A percentile compares a stretch with the other conserved stretches of the same genome.
Conservation (phyloP, 331 rosid genomes). For the Rhamnella rubrinervis region DNA sequence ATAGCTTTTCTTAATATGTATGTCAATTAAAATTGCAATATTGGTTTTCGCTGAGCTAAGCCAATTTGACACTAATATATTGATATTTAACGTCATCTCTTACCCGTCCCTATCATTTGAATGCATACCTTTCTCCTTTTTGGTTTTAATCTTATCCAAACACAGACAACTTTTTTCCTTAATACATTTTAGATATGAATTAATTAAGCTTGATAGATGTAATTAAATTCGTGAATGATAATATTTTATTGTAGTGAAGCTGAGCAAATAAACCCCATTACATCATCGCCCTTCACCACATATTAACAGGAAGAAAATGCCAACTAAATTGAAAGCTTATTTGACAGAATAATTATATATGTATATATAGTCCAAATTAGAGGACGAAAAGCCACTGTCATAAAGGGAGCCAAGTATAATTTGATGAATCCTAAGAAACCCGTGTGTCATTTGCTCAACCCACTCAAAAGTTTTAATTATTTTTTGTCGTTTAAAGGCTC, state of each 20-base stretch:
- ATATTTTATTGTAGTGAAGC: no score
- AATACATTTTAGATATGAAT: no score
- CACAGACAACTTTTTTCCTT: slow-evolving; percentile 2
- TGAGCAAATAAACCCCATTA: no score
- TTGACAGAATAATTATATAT: no score
- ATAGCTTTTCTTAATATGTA: slow-evolving; percentile 8
- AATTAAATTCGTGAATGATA: no score
- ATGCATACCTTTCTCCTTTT: neutral
- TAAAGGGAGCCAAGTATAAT: neutral
- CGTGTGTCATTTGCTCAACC: slow-evolving; percentile 6
- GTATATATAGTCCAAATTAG: no score
- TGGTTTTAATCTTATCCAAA: slow-evolving; percentile 30
- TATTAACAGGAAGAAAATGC: no score
- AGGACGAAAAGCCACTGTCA: no score
- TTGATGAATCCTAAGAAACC: slow-evolving; percentile 10
- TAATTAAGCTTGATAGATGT: no score
- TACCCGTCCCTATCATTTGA: neutral
- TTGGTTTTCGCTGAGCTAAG: slow-evolving; percentile 36
- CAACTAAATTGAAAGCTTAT: no score
- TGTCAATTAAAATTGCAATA: slow-evolving; percentile 2
- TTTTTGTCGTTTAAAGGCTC: neutral
- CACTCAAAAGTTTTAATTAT: slow-evolving; percentile 2
- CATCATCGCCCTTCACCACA: no score
- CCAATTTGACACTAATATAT: neutral
- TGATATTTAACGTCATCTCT: slow-evolving; percentile 12